These are phyloP conservation scores for Nothophaeocryptopus gaeumannii DNA, from an alignment of 2,329 filamentous ascomycete genomes.

Conservation along the genomic window DNA sequence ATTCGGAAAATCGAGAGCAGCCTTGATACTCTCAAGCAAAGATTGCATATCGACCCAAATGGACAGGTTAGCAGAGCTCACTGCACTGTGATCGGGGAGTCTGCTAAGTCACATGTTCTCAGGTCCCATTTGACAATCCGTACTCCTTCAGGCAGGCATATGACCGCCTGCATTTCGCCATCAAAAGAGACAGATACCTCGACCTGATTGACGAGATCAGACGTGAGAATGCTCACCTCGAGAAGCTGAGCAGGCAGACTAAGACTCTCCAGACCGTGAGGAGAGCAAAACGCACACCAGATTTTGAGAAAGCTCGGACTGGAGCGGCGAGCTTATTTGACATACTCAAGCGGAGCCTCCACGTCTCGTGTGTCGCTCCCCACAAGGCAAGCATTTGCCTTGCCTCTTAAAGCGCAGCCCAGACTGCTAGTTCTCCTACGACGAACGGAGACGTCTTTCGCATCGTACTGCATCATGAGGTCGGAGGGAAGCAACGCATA, in stretches of 20 bases:
- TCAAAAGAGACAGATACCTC: slow-evolving; percentile 30
- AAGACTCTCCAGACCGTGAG: slow-evolving; percentile 21
- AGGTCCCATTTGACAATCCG: slow-evolving; percentile 9
- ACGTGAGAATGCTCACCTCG: slow-evolving; percentile 24
- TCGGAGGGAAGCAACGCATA: background rate
- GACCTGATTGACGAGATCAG: slow-evolving; percentile 28
- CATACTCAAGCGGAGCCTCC: slow-evolving; percentile 25
- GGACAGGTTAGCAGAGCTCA: no score
- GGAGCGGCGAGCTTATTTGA: slow-evolving; percentile 24
- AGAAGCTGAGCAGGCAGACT: slow-evolving; percentile 29
- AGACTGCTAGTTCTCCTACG: background rate
- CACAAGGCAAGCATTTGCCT: slow-evolving; percentile 23
- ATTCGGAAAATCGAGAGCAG: background rate
- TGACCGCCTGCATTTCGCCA: slow-evolving; percentile 32
- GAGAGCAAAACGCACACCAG: slow-evolving; percentile 16
- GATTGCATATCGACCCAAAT: slow-evolving; percentile 13
- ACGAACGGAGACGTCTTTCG: slow-evolving; percentile 1
- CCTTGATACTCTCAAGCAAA: slow-evolving; percentile 1
- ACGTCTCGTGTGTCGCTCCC: slow-evolving; percentile 26
- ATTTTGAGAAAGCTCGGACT: slow-evolving; percentile 26
- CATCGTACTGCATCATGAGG: slow-evolving; percentile 9
- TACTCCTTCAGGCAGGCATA: slow-evolving; percentile 31
- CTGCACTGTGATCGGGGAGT: slow-evolving; percentile 5
- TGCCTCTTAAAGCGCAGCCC: background rate
- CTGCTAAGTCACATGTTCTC: background rate